These are phyloP conservation scores for Colletotrichum karsti DNA, from an alignment of 2,329 filamentous ascomycete genomes.

Conservation along the genomic window DNA sequence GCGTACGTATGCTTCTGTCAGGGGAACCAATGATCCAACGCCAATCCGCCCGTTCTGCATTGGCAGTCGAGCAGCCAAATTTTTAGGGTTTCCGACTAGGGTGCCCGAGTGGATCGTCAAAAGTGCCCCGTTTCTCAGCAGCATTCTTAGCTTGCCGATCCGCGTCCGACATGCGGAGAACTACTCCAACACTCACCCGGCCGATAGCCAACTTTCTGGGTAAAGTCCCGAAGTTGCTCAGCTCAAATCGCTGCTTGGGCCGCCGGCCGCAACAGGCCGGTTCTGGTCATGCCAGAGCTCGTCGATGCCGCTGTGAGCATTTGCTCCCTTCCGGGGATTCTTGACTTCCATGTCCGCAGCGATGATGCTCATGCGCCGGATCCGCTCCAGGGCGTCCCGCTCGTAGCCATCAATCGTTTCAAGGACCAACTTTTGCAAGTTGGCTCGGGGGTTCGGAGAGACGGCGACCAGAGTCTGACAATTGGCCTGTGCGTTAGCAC, in stretches of 20 bases:
- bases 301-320: slow-evolving; percentile 30
- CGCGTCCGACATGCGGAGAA: slow-evolving; percentile 22
- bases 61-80: slow-evolving; percentile 6
- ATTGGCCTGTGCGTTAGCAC: slow-evolving; percentile 20
- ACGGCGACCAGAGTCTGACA: slow-evolving; percentile 76
- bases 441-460: slow-evolving; percentile 69
- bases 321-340: slow-evolving; percentile 31
- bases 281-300: slow-evolving; percentile 45
- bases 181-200: slow-evolving; percentile 1
- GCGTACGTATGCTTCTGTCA: slow-evolving; percentile 24
- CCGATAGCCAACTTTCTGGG: slow-evolving; percentile 3
- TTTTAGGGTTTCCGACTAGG: slow-evolving; percentile 22
- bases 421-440: slow-evolving; percentile 76
- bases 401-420: slow-evolving; percentile 76
- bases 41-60: slow-evolving; percentile 12
- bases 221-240: slow-evolving; percentile 4
- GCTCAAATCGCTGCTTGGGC: slow-evolving; percentile 26
- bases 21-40: slow-evolving; percentile 14
- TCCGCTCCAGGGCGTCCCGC: slow-evolving; percentile 76
- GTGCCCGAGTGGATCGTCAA: slow-evolving; percentile 22
- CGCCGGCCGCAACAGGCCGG: slow-evolving; percentile 15
- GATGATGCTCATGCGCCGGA: slow-evolving; percentile 80
- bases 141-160: slow-evolving; percentile 7
- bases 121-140: slow-evolving; percentile 19
- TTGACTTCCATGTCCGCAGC: slow-evolving; percentile 79